These are phyloP conservation scores for Eucalyptus viminalis DNA, from an alignment of 345 rosid species.

Conservation along the genomic window DNA sequence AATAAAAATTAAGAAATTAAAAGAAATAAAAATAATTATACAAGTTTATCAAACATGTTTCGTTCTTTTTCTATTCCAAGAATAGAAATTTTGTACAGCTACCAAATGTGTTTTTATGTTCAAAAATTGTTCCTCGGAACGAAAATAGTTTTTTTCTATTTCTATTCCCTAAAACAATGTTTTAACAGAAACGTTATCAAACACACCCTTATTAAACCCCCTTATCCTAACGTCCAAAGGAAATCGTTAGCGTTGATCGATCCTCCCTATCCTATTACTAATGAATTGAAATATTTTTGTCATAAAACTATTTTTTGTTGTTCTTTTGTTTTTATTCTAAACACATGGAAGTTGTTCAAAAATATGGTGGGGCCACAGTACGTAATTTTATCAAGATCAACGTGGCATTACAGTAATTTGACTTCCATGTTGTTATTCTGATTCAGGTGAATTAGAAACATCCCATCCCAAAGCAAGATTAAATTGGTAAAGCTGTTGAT, in stretches of 20 bases:
- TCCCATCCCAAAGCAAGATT: not conserved
- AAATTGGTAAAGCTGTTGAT: not conserved
- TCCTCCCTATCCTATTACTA: not conserved
- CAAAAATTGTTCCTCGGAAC: no score
- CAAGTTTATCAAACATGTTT: no score
- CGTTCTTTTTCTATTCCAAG: no score
- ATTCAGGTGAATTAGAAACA: not conserved
- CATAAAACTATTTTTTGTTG: not conserved
- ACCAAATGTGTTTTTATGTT: no score
- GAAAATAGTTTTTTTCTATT: no score
- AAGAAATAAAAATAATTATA: no score
- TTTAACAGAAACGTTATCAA: no score
- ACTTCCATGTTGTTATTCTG: not conserved
- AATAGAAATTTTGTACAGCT: no score
- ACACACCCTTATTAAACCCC: not conserved
- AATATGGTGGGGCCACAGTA: not conserved
- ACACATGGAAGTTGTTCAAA: not conserved
- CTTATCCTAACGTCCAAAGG: not conserved
- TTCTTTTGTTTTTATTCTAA: not conserved
- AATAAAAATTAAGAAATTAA: no score
- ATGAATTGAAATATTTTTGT: not conserved
- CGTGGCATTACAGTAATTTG: not conserved
- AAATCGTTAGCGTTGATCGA: rapidly evolving
- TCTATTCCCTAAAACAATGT: no score
- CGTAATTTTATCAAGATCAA: not conserved